Base-by-base conservation (phyloP, 2,329 filamentous ascomycete genomes). In the Falciphora oryzae region DNA sequence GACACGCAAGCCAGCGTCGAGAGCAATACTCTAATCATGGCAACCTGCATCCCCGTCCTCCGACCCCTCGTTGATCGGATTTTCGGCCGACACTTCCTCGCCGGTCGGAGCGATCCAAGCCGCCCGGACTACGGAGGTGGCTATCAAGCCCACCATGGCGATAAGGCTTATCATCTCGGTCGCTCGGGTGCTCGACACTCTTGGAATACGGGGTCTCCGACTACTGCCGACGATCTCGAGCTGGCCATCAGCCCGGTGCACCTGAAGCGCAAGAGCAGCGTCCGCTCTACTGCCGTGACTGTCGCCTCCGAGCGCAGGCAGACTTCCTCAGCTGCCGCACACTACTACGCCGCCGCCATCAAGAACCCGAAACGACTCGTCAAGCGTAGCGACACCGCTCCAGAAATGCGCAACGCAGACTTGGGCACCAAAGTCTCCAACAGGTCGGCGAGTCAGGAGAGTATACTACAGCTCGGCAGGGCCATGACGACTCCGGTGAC, bases 21-120 rank as follows among this genome's bases (percentile, higher is more conserved):
- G 66, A 71, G 72, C 4, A 72, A 69, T 57, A 73, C 71, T 31
- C 73, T 76, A 53, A 75, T 76, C 50, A 75, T 76, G 62, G 75
- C 75, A 8, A 71, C 71, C n/a, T 76, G 71, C 28, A 75, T 76
- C 18, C 75, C 75, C 1, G 68, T 74, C 14, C 70, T 76, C 1
- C 72, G 74, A 28, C 75, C 75, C 1, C 70, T 76, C 28, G 66
- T 73, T 50, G 71, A 74, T 29, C 65, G 70, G 25, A 63, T 66
- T 35, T 69, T 71, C 7, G 63, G 66, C 62, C 64, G 35, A 31
- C 57, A 29, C 14, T 29, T 53, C 18, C 53, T 63, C 18, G 27
- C 27, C 14, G 14, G 11, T 6, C 28, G 11, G 6, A 61, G 59
- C 35, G 59, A 50, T 14, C 22, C 31, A 28, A 61, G 59, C 31